These are phyloP conservation scores for Bacidia rubella DNA, from an alignment of 495 filamentous ascomycete genomes.

Conservation along the genomic window DNA sequence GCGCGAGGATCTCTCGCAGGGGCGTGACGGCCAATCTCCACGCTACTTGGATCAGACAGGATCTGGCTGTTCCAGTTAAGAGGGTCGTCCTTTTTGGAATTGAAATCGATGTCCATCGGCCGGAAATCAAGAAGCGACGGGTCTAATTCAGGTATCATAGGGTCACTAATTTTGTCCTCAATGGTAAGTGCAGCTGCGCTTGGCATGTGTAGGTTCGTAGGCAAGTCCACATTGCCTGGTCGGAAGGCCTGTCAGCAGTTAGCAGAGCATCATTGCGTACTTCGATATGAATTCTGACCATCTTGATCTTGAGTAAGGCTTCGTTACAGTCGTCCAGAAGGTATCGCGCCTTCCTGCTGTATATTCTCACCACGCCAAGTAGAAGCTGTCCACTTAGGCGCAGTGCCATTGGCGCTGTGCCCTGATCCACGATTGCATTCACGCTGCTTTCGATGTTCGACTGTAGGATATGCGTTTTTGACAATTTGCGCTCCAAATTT, in stretches of 20 bases:
- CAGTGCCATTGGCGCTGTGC: slow-evolving; percentile 88
- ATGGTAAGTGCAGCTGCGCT: slow-evolving; percentile 30
- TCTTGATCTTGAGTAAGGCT: slow-evolving; percentile 92
- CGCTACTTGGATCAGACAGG: slow-evolving; percentile 46
- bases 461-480: slow-evolving; percentile 85
- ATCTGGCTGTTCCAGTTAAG: slow-evolving; percentile 53
- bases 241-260: slow-evolving; percentile 30
- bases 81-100: slow-evolving; percentile 46
- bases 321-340: slow-evolving; percentile 95
- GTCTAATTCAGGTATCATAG: slow-evolving; percentile 43
- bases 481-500: slow-evolving; percentile 93
- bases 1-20: slow-evolving; percentile 32
- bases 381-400: slow-evolving; percentile 88
- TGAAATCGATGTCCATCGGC: slow-evolving; percentile 42
- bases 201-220: slow-evolving; percentile 30
- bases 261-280: not conserved
- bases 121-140: slow-evolving; percentile 61
- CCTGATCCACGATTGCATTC: slow-evolving; percentile 82
- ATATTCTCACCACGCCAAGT: slow-evolving; percentile 91
- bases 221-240: slow-evolving; percentile 41
- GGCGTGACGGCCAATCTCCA: slow-evolving; percentile 30
- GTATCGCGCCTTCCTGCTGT: slow-evolving; percentile 92
- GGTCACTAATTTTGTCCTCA: slow-evolving; percentile 20
- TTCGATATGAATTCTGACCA: slow-evolving; percentile 45
- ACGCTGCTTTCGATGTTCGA: slow-evolving; percentile 88